Evolutionary conservation across 371 early-diverging fungal species (phyloP).

Genomic region (Mucor indicus): DNA sequence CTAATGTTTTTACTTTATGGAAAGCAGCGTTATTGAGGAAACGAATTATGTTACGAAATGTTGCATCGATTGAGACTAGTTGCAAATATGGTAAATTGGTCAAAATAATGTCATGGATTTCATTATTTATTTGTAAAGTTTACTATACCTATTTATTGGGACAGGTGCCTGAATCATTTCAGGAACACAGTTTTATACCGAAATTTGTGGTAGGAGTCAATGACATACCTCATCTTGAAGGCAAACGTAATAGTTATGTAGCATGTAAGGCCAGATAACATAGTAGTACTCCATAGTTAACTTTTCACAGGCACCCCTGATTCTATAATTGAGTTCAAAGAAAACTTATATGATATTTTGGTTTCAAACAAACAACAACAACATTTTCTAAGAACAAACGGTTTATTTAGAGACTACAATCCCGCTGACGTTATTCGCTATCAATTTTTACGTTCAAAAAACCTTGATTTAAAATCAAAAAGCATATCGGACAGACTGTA

Average conservation of each 20-base stretch:
- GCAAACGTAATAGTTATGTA: conserved; percentile 41
- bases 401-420: conserved; percentile 12
- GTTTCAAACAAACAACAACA: conserved; percentile 30
- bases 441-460: conserved; percentile 17
- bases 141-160: conserved; percentile 8
- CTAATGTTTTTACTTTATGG: conserved; percentile 56
- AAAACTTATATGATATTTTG: conserved; percentile 52
- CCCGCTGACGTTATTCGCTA: conserved; percentile 32
- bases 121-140: not conserved
- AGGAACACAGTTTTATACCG: conserved; percentile 17
- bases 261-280: conserved; percentile 63
- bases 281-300: no score
- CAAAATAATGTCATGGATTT: not conserved
- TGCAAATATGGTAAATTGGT: conserved; percentile 47
- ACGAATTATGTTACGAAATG: conserved; percentile 50
- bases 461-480: not conserved
- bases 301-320: conserved; percentile 62
- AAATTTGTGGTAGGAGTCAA: conserved; percentile 54
- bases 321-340: conserved; percentile 51
- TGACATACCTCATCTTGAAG: conserved; percentile 48
- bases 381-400: not conserved
- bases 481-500: conserved; percentile 2
- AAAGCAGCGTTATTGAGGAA: conserved; percentile 54
- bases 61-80: conserved; percentile 45
- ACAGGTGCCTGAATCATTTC: conserved; percentile 18